phyloP scores from a whole-genome alignment of 2,329 filamentous ascomycete species.

The Hypoxylon sp. region DNA sequence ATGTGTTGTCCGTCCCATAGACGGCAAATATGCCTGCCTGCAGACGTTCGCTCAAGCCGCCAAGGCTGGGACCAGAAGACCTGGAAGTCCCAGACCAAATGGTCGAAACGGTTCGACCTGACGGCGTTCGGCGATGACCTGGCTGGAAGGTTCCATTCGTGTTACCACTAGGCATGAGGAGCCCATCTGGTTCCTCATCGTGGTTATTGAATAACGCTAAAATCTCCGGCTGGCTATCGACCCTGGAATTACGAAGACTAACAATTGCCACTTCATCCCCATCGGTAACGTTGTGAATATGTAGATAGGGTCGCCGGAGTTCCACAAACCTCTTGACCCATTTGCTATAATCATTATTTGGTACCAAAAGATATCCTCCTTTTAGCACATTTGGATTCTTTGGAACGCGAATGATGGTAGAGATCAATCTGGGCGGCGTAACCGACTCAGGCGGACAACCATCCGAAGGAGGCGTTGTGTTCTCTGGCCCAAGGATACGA shows the following conservation, averaged over 20 bases:
- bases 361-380: constrained; percentile 88
- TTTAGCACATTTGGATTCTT: constrained; percentile 89
- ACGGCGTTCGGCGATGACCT: constrained; percentile 65
- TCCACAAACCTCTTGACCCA: constrained; percentile 97
- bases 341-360: constrained; percentile 82
- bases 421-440: constrained; percentile 75
- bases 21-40: constrained; percentile 89
- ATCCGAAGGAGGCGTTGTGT: constrained; percentile 78
- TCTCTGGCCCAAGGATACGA: constrained; percentile 70
- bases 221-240: constrained; percentile 92
- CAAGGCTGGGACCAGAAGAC: constrained; percentile 62
- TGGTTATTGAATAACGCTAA: constrained; percentile 74
- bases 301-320: constrained; percentile 89
- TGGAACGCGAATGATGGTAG: constrained; percentile 81
- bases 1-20: constrained; percentile 94
- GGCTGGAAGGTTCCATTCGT: constrained; percentile 59
- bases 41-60: constrained; percentile 70
- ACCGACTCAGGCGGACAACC: constrained; percentile 67
- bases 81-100: constrained; percentile 67
- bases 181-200: constrained; percentile 42
- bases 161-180: constrained; percentile 49
- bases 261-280: constrained; percentile 93
- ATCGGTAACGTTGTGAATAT: constrained; percentile 86
- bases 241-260: constrained; percentile 88
- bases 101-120: constrained; percentile 68